A percentile compares a stretch with the other conserved stretches of the same genome.
phyloP scores from a whole-genome alignment of 805 yeast genomes.

The Candida coquimbonensis region DNA sequence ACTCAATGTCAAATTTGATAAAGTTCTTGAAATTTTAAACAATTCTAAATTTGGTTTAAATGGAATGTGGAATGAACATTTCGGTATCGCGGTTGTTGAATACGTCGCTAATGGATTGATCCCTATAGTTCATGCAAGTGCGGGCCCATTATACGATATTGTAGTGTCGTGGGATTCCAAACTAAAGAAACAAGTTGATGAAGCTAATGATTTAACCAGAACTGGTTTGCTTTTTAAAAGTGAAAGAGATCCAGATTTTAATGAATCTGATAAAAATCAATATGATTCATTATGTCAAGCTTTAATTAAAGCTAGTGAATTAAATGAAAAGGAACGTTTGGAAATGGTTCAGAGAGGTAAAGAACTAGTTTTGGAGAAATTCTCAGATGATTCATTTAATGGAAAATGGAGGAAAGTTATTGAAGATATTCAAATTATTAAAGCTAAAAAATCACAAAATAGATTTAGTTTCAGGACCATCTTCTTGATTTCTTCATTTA shows the following conservation, averaged over 20 bases:
- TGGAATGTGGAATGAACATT: constrained; percentile 99
- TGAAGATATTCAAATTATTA: constrained; percentile 4
- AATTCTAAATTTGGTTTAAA: constrained; percentile 72
- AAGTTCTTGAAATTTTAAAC: constrained; percentile 47
- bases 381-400: constrained; percentile 56
- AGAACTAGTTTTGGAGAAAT: constrained; percentile 40
- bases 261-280: constrained; percentile 23
- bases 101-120: constrained; percentile 79
- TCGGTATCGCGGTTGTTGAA: constrained; percentile 96
- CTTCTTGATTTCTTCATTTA: not conserved
- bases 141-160: constrained; percentile 89
- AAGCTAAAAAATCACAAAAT: not conserved
- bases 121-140: constrained; percentile 90
- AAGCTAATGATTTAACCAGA: constrained; percentile 34
- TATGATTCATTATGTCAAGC: constrained; percentile 41
- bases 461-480: not conserved
- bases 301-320: constrained; percentile 36
- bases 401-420: constrained; percentile 40
- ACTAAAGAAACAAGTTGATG: constrained; percentile 19
- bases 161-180: constrained; percentile 48
- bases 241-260: constrained; percentile 63
- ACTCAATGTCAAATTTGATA: constrained; percentile 67
- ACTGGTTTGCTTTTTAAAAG: constrained; percentile 80
- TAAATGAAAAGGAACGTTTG: constrained; percentile 30
- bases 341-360: constrained; percentile 40